These are phyloP conservation scores for Podospora pseudocomata DNA, from an alignment of 495 filamentous ascomycete species.

Conservation along the genomic window DNA sequence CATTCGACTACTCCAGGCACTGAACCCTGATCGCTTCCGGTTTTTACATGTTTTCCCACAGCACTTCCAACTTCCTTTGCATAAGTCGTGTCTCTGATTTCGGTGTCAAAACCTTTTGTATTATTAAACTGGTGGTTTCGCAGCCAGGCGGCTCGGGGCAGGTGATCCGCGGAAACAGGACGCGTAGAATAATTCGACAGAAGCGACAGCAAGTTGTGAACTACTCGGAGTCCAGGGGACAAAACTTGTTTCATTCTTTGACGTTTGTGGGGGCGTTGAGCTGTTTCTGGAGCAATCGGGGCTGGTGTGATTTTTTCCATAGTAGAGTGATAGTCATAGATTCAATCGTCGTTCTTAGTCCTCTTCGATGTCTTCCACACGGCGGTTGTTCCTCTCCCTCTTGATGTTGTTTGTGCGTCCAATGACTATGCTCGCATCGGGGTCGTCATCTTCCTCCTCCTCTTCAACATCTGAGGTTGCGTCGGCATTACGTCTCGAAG, in stretches of 20 bases:
- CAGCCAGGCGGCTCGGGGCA: neutral
- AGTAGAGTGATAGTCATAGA: neutral
- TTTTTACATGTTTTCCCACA: neutral
- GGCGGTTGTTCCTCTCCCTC: slow-evolving; percentile 18
- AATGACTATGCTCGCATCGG: slow-evolving; percentile 26
- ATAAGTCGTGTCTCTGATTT: neutral
- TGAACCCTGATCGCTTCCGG: neutral
- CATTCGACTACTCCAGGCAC: neutral
- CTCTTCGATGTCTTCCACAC: slow-evolving; percentile 17
- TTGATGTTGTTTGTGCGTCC: slow-evolving; percentile 25
- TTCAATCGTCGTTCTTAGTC: slow-evolving; percentile 15
- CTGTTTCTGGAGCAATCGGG: neutral
- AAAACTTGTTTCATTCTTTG: neutral
- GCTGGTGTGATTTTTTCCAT: neutral
- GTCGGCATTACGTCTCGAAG: slow-evolving; percentile 25
- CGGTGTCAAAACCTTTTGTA: neutral
- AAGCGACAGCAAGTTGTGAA: neutral
- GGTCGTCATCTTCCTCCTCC: slow-evolving; percentile 15
- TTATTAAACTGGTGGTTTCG: neutral
- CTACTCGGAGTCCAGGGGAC: neutral
- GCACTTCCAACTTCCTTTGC: neutral
- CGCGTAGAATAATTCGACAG: slow-evolving; percentile 2
- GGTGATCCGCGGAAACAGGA: slow-evolving; percentile 7
- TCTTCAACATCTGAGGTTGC: slow-evolving; percentile 30
- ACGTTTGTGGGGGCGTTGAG: neutral